Base-by-base conservation (phyloP, 2,329 filamentous ascomycete species). In the Sporothrix humicola region DNA sequence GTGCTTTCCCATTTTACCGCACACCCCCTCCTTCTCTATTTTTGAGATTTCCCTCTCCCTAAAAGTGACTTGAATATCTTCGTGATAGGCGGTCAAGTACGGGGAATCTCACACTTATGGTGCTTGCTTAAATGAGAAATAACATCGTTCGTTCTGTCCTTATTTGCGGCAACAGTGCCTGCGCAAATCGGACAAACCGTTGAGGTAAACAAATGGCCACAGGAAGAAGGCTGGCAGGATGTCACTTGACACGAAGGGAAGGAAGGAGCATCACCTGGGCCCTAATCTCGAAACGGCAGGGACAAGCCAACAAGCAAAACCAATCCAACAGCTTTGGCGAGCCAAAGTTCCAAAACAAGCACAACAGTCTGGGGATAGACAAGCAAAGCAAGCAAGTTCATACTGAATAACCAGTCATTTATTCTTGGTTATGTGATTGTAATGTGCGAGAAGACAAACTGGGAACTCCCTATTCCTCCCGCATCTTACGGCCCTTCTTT, bases 1-100 rank as follows among this genome's bases (percentile, higher is more conserved):
- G 69, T 44, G 44, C 65, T 72, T 63, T 44, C 61, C 70, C 56
- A 23, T 73, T 68, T 73, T 59, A 72, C 65, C 73, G 50, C 70
- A 26, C 71, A 69, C 74, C 73, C 69, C 74, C 56, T 7, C 65
- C 13, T 50, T 72, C 71, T 46, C 46, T 66, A 31, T 52, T 61
- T 69, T 15, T 48, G 59, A 65, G n/a, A 44, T 46, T 65, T 26
- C 23, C 56, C 37, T 9, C n/a, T 46, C 13, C 2, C 15, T 20
- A 10, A 66, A 48, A 48, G 42, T 44, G 20, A 9, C 42, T 2
- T 26, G 9, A 26, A 20, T 26, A 17, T 48, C 61, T 17, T 48
- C 61, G 10, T 48, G 42, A 66, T 48, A 66, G 61, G 42, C 42
- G 42, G 42, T 26, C 61, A 66, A 37, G 20, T 26, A 20, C 23